These are phyloP conservation scores for Ajuga chamaepitys DNA, from an alignment of 257 asterid species.

Conservation along the genomic window DNA sequence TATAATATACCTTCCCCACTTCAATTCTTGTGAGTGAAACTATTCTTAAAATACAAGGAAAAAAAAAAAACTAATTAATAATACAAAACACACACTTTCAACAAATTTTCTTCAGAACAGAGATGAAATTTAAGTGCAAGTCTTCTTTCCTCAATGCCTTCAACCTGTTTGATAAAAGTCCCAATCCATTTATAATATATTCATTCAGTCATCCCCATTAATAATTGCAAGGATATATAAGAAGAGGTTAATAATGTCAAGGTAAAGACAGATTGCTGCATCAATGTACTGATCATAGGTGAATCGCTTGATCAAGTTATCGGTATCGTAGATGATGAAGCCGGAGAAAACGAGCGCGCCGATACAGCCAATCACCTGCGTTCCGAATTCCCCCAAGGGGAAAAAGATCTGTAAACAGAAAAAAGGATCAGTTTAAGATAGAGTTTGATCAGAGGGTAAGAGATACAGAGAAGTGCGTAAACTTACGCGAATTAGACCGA, in stretches of 20 bases:
- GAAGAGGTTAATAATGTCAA: slow-evolving; percentile 57
- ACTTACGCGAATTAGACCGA: slow-evolving; percentile 45
- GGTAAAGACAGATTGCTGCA: slow-evolving; percentile 45
- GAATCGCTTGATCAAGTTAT: slow-evolving; percentile 56
- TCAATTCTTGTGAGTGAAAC: background rate
- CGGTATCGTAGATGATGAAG: slow-evolving; percentile 57
- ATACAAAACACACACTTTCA: background rate
- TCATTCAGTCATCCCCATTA: slow-evolving; percentile 11
- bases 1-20: slow-evolving; percentile 1
- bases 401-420: slow-evolving; percentile 29
- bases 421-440: background rate
- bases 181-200: too few species aligned
- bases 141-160: background rate
- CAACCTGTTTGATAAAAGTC: background rate
- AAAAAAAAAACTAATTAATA: background rate
- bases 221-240: slow-evolving; percentile 29
- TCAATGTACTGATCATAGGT: slow-evolving; percentile 50
- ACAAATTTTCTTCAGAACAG: background rate
- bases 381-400: slow-evolving; percentile 32
- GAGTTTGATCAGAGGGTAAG: background rate
- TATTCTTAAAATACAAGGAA: background rate
- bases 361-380: slow-evolving; percentile 36
- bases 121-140: background rate
- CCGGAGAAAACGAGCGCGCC: slow-evolving; percentile 58
- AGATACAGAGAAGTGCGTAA: too few species aligned